phyloP scores from a whole-genome alignment of 2,329 filamentous ascomycete genomes.

The Microdochium trichocladiopsis region DNA sequence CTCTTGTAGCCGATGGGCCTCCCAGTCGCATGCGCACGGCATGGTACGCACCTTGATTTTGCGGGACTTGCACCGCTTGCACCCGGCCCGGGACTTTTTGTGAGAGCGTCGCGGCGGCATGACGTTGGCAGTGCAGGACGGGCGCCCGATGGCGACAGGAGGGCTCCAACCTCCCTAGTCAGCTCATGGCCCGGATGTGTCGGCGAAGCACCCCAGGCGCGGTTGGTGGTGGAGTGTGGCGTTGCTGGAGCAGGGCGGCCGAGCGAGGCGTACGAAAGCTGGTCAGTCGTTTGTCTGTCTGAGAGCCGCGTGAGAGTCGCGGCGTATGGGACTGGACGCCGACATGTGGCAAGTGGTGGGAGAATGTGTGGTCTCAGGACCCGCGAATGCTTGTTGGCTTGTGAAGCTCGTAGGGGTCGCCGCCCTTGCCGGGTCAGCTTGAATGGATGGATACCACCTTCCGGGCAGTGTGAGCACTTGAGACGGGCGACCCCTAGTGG shows the following conservation, averaged over 20 bases:
- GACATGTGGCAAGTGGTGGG: too few relatives aligned
- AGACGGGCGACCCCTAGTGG: too few relatives aligned
- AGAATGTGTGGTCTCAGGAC: too few relatives aligned
- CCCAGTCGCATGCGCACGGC: neutral
- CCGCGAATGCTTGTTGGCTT: too few relatives aligned
- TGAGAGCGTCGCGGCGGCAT: slow-evolving; percentile 51
- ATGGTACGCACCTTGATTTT: slow-evolving; percentile 56
- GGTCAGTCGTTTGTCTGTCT: too few relatives aligned
- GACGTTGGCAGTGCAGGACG: neutral
- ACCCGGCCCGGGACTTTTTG: slow-evolving; percentile 64
- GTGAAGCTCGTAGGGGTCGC: too few relatives aligned
- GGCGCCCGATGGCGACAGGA: neutral
- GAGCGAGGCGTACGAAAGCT: too few relatives aligned
- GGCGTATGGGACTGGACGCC: neutral
- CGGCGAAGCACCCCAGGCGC: neutral
- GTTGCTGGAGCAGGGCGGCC: neutral
- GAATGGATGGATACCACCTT: too few relatives aligned
- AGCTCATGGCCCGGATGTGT: neutral
- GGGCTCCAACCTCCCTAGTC: neutral
- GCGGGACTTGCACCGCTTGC: slow-evolving; percentile 56
- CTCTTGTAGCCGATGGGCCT: neutral
- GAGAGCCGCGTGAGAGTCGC: too few relatives aligned
- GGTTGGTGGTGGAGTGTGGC: neutral
- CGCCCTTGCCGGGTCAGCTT: too few relatives aligned
- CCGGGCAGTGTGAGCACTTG: too few relatives aligned